Conservation (phyloP, 352 stramenopile genomes). For the Globisporangium carolinianum region DNA sequence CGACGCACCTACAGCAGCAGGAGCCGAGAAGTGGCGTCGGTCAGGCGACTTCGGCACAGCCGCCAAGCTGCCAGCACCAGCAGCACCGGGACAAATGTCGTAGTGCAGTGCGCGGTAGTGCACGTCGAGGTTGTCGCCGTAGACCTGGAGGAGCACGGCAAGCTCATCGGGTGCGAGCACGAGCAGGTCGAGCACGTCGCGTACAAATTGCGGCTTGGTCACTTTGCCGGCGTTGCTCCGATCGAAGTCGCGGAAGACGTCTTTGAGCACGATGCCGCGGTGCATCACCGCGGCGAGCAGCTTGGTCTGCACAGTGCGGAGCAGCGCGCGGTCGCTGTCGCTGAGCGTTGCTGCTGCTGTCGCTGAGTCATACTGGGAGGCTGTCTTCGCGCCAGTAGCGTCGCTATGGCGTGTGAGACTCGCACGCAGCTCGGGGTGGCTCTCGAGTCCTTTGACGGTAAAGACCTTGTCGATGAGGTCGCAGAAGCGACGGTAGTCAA, state of each 20-base stretch:
- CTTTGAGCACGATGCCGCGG: slow-evolving; percentile 82
- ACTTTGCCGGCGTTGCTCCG: slow-evolving; percentile 79
- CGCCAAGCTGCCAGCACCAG: slow-evolving; percentile 16
- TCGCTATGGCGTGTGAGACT: slow-evolving; percentile 28
- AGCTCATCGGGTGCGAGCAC: slow-evolving; percentile 45
- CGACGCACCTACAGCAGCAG: slow-evolving; percentile 11
- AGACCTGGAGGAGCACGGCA: slow-evolving; percentile 55
- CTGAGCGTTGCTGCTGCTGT: slow-evolving; percentile 12
- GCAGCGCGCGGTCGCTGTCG: slow-evolving; percentile 20
- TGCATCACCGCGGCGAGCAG: slow-evolving; percentile 55
- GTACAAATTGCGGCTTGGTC: slow-evolving; percentile 70
- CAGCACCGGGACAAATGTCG: slow-evolving; percentile 49
- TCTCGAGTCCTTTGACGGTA: slow-evolving; percentile 68
- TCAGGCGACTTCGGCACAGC: slow-evolving; percentile 40
- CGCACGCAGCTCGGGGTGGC: slow-evolving; percentile 34
- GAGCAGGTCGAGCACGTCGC: slow-evolving; percentile 63
- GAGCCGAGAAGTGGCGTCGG: slow-evolving; percentile 37
- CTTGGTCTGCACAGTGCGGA: slow-evolving; percentile 45
- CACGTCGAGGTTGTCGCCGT: slow-evolving; percentile 66
- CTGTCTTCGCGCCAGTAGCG: slow-evolving; percentile 15
- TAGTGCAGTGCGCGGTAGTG: slow-evolving; percentile 72
- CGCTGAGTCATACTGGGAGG: slow-evolving; percentile 16
- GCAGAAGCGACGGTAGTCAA: slow-evolving; percentile 80
- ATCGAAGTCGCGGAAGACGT: slow-evolving; percentile 85
- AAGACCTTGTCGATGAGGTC: slow-evolving; percentile 83